Evolutionary conservation across 495 filamentous ascomycete genomes (phyloP), one percentile per base, ranked within the genome.

Genomic region (Lasiosphaeris hirsuta): DNA sequence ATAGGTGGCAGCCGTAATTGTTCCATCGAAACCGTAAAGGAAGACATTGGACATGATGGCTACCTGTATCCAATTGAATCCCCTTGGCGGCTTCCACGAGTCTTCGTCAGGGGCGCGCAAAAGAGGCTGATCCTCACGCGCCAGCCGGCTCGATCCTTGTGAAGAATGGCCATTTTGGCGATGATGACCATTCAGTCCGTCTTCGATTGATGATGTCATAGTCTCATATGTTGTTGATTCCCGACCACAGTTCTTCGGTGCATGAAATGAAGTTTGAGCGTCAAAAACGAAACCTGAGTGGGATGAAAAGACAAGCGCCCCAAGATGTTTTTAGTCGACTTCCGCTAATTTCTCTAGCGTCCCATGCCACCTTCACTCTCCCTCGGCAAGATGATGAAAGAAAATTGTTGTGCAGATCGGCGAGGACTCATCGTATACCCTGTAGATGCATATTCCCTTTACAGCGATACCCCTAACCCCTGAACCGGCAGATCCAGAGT

Each of bases 11-110:
- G 84, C 84, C 1, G 83, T 86, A 63, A 86, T 86, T 15, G 84
- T 88, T 10, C 83, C 80, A 58, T 87, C 84, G 59, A 86, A 86
- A 7, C 83, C 85, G 34, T 79, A 78, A 10, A 88, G 76, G 48
- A 88, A 86, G 4, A 87, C 83, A 47, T 86, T 86, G 19, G 81
- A 76, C 76, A 86, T 84, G 62, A 86, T 84, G 9, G 82, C 81
- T 69, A 72, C 62, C 59, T 78, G 69, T 36, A 78, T 77, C 71
- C 70, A 76, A n/a, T 68, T 1, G 58, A 78, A 78, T 15, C 72
- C 68, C 0, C 55, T 57, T 3, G 70, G 74, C 7, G 70, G 60
- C 18, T 61, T 61, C 74, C 74, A 76, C 9, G 45, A 61, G 5
- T 67, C 69, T 3, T 69, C 65, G 3, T 67, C 58, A 0, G 66